Evolutionary conservation across 768 basidiomycete species (phyloP).

Genomic region (Amanita polypyramis): DNA sequence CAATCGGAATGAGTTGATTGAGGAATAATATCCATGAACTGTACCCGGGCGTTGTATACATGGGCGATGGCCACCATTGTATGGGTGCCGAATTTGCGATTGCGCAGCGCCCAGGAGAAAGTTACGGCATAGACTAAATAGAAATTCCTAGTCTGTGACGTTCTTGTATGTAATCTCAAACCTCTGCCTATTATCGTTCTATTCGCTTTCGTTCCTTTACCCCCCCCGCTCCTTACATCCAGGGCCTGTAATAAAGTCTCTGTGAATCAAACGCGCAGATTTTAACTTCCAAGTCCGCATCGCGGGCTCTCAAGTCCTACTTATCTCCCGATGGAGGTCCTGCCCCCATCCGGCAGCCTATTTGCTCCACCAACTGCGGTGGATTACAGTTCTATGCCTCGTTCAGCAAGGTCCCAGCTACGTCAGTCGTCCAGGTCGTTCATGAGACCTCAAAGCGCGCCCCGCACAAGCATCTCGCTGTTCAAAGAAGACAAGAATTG

Average conservation of each 20-base stretch:
- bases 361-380: slow-evolving; percentile 1
- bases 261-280: too few species aligned
- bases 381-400: not conserved
- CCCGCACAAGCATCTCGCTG: not conserved
- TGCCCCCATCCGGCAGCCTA: slow-evolving; percentile 6
- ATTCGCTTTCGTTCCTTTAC: too few species aligned
- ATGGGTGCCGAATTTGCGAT: not conserved
- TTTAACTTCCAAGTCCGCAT: not conserved
- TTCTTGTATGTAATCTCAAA: too few species aligned
- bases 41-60: slow-evolving; percentile 42
- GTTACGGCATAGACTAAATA: too few species aligned
- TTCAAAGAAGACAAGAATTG: not conserved
- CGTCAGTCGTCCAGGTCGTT: not conserved
- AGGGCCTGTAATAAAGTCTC: too few species aligned
- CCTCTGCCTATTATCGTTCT: too few species aligned
- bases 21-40: too few species aligned
- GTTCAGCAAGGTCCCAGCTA: not conserved
- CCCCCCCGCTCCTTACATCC: too few species aligned
- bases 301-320: not conserved
- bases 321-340: slow-evolving; percentile 8
- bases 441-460: not conserved
- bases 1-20: slow-evolving; percentile 43
- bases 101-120: not conserved
- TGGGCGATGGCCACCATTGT: too few species aligned
- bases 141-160: too few species aligned